Conservation (phyloP, 768 basidiomycete genomes). For the Omphalotus guepiniiformis region DNA sequence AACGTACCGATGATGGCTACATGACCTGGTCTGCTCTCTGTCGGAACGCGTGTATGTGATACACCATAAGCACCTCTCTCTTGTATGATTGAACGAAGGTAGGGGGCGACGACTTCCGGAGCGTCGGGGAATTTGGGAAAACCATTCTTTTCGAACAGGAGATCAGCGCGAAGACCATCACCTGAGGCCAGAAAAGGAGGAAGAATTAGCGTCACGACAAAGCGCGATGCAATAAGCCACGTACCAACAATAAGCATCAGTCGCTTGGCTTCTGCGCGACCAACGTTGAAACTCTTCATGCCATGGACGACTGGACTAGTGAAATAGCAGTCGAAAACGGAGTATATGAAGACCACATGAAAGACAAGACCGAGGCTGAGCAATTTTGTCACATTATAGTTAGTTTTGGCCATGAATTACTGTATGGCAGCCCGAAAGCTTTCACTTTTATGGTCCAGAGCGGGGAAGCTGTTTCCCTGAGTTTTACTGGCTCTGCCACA, state of each 20-base stretch:
- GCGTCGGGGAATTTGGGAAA: conserved; percentile 48
- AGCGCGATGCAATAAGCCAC: conserved; percentile 10
- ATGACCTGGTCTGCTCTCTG: conserved; percentile 85
- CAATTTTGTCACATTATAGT: too few relatives aligned
- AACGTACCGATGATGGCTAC: conserved; percentile 81
- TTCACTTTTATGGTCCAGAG: too few relatives aligned
- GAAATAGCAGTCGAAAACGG: conserved; percentile 85
- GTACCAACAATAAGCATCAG: conserved; percentile 81
- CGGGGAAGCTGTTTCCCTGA: too few relatives aligned
- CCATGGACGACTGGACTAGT: conserved; percentile 78
- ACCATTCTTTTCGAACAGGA: conserved; percentile 61
- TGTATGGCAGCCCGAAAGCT: too few relatives aligned
- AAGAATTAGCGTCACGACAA: background rate
- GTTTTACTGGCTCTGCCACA: too few relatives aligned
- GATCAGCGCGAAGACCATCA: conserved; percentile 81
- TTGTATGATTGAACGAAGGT: conserved; percentile 64
- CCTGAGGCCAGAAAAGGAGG: conserved; percentile 47
- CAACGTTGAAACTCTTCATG: conserved; percentile 54
- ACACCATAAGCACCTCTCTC: conserved; percentile 75
- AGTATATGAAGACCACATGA: conserved; percentile 49
- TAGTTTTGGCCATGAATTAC: too few relatives aligned
- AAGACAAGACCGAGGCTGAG: conserved; percentile 49
- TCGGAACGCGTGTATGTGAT: conserved; percentile 83
- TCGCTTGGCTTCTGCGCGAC: conserved; percentile 54
- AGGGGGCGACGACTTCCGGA: conserved; percentile 65